A percentile compares a stretch with the other conserved stretches of the same genome.
These are phyloP conservation scores for Cenchrus fungigraminus DNA, from an alignment of 176 grass and related monocot species.

Conservation along the genomic window DNA sequence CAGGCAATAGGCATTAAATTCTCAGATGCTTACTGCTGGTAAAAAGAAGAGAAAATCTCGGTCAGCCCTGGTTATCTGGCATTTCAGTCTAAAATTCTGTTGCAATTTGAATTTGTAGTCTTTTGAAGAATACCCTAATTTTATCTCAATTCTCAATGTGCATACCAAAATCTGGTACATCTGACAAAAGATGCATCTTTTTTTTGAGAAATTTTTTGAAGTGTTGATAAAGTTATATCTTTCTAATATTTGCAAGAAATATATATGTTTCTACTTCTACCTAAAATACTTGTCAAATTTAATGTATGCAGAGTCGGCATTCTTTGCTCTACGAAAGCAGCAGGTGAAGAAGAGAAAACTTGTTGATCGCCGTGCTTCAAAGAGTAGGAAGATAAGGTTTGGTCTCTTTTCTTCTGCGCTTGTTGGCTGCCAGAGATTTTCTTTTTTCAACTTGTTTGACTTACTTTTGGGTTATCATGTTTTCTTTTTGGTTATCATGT, in stretches of 20 bases:
- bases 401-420: not conserved
- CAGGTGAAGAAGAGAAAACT: slow-evolving; percentile 84
- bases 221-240: not conserved
- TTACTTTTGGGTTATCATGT: not conserved
- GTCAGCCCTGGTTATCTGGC: not conserved
- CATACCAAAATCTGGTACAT: not conserved
- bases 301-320: slow-evolving; percentile 63
- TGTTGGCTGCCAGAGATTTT: not conserved
- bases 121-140: not conserved
- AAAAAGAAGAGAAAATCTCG: no score
- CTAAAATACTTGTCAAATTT: slow-evolving; percentile 2
- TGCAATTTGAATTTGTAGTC: not conserved
- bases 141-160: not conserved
- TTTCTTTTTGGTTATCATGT: not conserved
- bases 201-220: not conserved
- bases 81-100: not conserved
- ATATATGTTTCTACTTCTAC: not conserved
- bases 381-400: slow-evolving; percentile 92
- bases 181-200: not conserved
- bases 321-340: slow-evolving; percentile 78
- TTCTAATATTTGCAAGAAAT: not conserved
- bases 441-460: slow-evolving; percentile 2
- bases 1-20: slow-evolving; percentile 14
- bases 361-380: slow-evolving; percentile 86
- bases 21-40: no score